These are phyloP conservation scores for Mycena albidolilacea DNA, from an alignment of 768 basidiomycete genomes.

Conservation along the genomic window DNA sequence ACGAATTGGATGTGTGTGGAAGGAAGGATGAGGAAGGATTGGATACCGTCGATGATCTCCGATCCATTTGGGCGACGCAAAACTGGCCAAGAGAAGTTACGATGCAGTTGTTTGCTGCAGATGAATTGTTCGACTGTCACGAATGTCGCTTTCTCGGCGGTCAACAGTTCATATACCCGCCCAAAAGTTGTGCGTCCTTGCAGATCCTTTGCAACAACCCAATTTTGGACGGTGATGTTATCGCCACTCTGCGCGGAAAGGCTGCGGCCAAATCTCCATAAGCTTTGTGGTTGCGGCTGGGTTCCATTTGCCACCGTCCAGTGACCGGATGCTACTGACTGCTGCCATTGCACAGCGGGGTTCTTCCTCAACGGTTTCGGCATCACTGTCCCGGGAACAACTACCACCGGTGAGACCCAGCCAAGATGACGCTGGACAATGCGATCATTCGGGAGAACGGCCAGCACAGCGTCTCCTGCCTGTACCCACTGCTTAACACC, in stretches of 20 bases:
- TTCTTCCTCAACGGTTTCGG: no score
- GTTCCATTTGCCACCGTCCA: no score
- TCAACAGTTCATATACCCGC: not conserved
- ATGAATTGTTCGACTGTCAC: not conserved
- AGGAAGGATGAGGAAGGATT: slow-evolving; percentile 3
- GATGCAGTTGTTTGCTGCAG: slow-evolving; percentile 2
- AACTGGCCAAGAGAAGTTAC: slow-evolving; percentile 14
- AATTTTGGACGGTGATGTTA: not conserved
- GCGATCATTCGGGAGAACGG: no score
- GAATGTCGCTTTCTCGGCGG: not conserved
- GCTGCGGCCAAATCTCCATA: not conserved
- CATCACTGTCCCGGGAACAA: no score
- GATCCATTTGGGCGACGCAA: slow-evolving; percentile 3
- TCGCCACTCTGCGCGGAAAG: slow-evolving; percentile 2
- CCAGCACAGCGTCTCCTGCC: no score
- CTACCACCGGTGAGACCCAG: no score
- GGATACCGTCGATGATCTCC: not conserved
- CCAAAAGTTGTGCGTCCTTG: not conserved
- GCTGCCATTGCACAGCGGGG: no score
- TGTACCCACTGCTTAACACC: no score
- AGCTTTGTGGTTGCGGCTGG: not conserved
- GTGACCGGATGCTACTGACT: no score
- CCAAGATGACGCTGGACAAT: no score
- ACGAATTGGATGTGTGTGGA: slow-evolving; percentile 7
- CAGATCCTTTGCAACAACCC: slow-evolving; percentile 4